Base-by-base conservation (phyloP, 139 green algal species). In the Penium margaritaceum region DNA sequence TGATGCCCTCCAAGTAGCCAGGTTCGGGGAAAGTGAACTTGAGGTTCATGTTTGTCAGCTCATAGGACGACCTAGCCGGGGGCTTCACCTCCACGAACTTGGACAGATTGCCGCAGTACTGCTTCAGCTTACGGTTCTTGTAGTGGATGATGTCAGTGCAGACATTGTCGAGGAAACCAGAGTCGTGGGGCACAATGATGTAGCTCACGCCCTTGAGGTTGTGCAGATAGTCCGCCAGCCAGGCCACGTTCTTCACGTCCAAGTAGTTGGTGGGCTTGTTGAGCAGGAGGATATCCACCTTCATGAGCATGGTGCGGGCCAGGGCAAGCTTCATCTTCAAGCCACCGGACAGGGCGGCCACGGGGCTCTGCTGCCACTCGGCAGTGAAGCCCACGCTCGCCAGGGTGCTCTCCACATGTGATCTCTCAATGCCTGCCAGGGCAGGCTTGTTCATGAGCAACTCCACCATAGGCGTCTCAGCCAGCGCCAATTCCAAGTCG, bases 1-100 rank as follows among this genome's bases (percentile, higher is more conserved):
- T 96, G 46, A 96, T 85, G 68, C 91, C 91, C 86, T 95, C 90
- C 66, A 96, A 85, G 88, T 89, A 95, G 43, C 87, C 90, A 9
- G 91, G 90, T 85, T 92, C 86, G 12, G 90, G 90, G 76, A 95
- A 87, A 67, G 84, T 88, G 84, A 91, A 94, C 32, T 85, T 90
- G 43, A 89, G 68, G 24, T 74, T 67, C 27, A 79, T 69, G 29
- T 67, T 72, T 62, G 3, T 75, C 53, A 96, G 84, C 62, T 90
- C 79, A 78, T 95, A 95, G 87, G 95, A 95, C 71, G 75, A 77
- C 67, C 87, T 83, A n/a, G 91, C 91, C 84, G 92, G 89, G 34
- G 91, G 91, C 70, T 87, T 84, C 58, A 87, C 53, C 83, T 90
- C 87, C 54, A 96, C 89, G 84, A 96, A 93, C 80, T 89, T 87